Conservation (phyloP, 345 rosid genomes). For the Turnera subulata region DNA sequence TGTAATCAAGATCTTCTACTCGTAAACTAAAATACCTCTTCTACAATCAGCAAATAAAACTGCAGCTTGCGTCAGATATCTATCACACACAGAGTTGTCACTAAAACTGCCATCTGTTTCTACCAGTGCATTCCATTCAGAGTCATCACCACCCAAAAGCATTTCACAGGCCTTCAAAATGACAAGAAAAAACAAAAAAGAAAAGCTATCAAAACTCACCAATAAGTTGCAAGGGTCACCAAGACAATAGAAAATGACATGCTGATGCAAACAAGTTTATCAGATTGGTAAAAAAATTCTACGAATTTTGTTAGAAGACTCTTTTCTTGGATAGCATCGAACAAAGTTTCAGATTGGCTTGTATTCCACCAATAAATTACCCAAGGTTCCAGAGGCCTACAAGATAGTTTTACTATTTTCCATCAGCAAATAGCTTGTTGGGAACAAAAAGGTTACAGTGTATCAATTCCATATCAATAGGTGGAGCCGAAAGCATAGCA, state of each 20-base stretch:
- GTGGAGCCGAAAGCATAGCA: too few relatives aligned
- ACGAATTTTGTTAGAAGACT: too few relatives aligned
- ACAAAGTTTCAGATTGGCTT: too few relatives aligned
- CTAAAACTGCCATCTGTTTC: constrained; percentile 51
- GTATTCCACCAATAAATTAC: too few relatives aligned
- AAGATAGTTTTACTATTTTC: too few relatives aligned
- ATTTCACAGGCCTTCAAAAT: constrained; percentile 57
- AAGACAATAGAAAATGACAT: background rate
- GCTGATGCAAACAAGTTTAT: background rate
- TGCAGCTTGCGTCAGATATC: constrained; percentile 60
- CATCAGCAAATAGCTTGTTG: too few relatives aligned
- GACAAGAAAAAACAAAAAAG: background rate
- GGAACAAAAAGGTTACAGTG: too few relatives aligned
- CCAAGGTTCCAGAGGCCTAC: too few relatives aligned
- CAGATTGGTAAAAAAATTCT: too few relatives aligned
- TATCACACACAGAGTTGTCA: constrained; percentile 42
- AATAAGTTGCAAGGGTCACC: too few relatives aligned
- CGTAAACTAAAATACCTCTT: constrained; percentile 39
- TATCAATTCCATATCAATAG: too few relatives aligned
- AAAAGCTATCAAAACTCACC: background rate
- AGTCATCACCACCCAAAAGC: constrained; percentile 51
- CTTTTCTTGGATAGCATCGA: too few relatives aligned
- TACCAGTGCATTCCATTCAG: constrained; percentile 42
- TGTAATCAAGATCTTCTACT: background rate
- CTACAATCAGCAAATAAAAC: constrained; percentile 36